Base-by-base conservation (phyloP, 2,329 filamentous ascomycete species). In the Aspergillus thermomutatus region DNA sequence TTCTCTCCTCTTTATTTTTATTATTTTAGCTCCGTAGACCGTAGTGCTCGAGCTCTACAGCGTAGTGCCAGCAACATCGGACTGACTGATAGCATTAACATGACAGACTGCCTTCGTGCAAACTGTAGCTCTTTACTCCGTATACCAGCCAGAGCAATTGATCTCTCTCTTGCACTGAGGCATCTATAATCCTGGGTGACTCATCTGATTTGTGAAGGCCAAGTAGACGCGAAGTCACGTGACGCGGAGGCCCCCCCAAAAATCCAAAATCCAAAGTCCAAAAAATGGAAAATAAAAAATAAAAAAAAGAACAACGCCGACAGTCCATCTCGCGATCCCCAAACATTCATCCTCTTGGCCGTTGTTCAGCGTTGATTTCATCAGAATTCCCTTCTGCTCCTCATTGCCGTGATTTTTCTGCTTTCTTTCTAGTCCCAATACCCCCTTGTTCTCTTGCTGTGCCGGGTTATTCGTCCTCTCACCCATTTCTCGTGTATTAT, bases 271-370 rank as follows among this genome's bases (percentile, higher is more conserved):
- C 56, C 53, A 60, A 59, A 57, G 58, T 58, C 54, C 40, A 56
- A 53, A 50, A 46, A 53, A 45, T 26, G n/a, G 48, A 55, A 55
- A 58, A 49, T 47, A 52, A 60, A 60, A 63, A 60, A 60, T 55
- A 51, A 59, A 59, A 62, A 62, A 65, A 57, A 60, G 60, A 62
- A 63, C 61, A 61, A 62, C 52, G 54, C 53, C 59, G 51, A 52
- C 58, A 53, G 52, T 53, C 58, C 63, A 63, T 60, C 61, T 48
- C 55, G 46, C 55, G 54, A 59, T 56, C 52, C 53, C 61, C 59
- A 55, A 60, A 53, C 57, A 59, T 51, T 51, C 57, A 62, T 60
- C 60, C 46, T 54, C 50, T 53, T 49, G 41, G 50, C 47, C 25
- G 19, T 49, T 26, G 21, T 49, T 34, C 47, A 49, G 47, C 47